Conservation (phyloP, 2,329 filamentous ascomycete genomes). For the Teratosphaeria nubilosa region DNA sequence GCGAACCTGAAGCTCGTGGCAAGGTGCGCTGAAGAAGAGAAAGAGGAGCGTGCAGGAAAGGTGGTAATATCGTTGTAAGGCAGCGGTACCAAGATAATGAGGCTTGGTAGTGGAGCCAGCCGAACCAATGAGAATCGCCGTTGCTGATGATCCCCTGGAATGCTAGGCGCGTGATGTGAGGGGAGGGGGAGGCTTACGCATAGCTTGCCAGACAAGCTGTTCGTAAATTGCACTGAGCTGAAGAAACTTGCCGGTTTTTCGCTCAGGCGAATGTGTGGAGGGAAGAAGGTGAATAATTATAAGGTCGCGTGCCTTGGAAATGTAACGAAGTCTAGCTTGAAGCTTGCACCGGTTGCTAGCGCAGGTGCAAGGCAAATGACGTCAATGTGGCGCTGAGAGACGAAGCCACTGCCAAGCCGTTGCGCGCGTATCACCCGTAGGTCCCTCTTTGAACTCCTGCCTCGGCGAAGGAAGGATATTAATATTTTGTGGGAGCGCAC, state of each 20-base stretch:
- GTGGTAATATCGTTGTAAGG: neutral
- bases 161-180: neutral
- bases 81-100: neutral
- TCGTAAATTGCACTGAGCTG: neutral
- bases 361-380: neutral
- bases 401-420: too few species aligned
- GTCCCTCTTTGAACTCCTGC: too few species aligned
- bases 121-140: neutral
- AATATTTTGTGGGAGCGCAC: too few species aligned
- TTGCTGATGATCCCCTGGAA: neutral
- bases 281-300: neutral
- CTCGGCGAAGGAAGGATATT: too few species aligned
- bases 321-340: neutral
- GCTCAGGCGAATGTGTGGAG: neutral
- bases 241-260: neutral
- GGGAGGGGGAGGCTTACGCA: neutral
- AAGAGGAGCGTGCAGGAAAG: neutral
- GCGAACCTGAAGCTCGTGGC: neutral
- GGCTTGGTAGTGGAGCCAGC: neutral
- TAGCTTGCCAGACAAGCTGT: neutral
- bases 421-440: too few species aligned
- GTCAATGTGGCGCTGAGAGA: neutral
- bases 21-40: neutral
- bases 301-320: neutral
- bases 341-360: neutral